Conservation (phyloP, 495 filamentous ascomycete species). For the Neurospora sp. region DNA sequence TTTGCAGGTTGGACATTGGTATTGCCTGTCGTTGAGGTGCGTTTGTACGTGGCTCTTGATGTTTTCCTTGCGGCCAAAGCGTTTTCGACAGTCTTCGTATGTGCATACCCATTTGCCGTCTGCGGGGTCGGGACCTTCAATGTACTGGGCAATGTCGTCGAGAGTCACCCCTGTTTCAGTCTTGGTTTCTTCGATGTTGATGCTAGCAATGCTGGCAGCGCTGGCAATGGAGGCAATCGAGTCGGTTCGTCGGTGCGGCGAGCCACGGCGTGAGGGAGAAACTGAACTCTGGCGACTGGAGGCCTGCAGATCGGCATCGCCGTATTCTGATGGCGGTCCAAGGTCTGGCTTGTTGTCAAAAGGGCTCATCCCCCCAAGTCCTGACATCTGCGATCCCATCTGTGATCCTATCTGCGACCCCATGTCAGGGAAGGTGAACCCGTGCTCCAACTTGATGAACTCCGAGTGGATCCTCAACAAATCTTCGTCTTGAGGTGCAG, state of each 20-base stretch:
- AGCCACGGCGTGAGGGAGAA: constrained; percentile 21
- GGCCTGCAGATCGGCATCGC: neutral
- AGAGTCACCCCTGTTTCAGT: constrained; percentile 67
- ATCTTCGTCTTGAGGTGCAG: constrained; percentile 44
- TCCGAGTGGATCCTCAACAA: constrained; percentile 42
- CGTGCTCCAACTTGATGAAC: constrained; percentile 39
- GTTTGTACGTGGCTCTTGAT: constrained; percentile 97
- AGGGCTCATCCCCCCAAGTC: constrained; percentile 11
- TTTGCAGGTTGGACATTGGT: constrained; percentile 73
- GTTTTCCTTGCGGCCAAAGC: constrained; percentile 90
- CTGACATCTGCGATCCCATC: constrained; percentile 20
- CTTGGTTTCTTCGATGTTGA: constrained; percentile 46
- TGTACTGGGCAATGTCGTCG: constrained; percentile 79
- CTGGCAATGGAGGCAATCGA: constrained; percentile 38
- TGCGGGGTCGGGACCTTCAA: constrained; percentile 63
- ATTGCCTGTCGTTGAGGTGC: constrained; percentile 91
- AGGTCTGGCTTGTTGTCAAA: constrained; percentile 30
- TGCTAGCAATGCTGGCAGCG: constrained; percentile 44
- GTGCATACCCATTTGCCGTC: constrained; percentile 81
- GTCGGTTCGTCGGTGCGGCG: constrained; percentile 37
- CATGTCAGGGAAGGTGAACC: constrained; percentile 26
- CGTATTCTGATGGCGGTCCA: constrained; percentile 7
- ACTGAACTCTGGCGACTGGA: neutral
- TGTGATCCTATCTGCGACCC: constrained; percentile 20
- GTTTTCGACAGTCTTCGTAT: constrained; percentile 69